These are phyloP conservation scores for Chimonanthus praecox DNA, from an alignment of 164 flowering plant species.

Conservation along the genomic window DNA sequence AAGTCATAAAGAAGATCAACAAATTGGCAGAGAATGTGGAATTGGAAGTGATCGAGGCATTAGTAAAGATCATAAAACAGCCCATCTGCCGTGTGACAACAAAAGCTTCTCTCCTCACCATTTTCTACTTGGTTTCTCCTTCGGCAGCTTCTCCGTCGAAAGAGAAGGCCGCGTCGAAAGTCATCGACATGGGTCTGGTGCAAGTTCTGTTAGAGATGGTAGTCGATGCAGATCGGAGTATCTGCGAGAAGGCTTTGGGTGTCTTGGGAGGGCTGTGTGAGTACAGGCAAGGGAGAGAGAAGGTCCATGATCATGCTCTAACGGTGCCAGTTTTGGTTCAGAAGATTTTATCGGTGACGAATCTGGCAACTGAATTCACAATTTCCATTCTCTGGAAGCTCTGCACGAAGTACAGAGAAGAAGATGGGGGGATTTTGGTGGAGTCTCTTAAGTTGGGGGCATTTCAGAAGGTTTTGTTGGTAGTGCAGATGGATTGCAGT, in stretches of 20 bases:
- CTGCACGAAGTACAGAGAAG: slow-evolving; percentile 32
- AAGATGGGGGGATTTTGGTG: slow-evolving; percentile 23
- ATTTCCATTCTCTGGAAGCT: slow-evolving; percentile 73
- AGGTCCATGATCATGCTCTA: slow-evolving; percentile 39
- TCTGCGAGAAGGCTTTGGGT: slow-evolving; percentile 61
- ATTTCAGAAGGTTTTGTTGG: slow-evolving; percentile 72
- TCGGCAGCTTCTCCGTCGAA: slow-evolving; percentile 2
- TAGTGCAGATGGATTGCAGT: slow-evolving; percentile 69
- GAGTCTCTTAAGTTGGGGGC: slow-evolving; percentile 73
- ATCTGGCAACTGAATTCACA: slow-evolving; percentile 56
- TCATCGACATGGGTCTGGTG: slow-evolving; percentile 49
- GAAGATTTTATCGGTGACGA: slow-evolving; percentile 69
- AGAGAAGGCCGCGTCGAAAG: slow-evolving; percentile 9
- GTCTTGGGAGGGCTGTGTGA: slow-evolving; percentile 46
- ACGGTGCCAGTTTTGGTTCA: slow-evolving; percentile 63
- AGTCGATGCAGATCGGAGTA: slow-evolving; percentile 48
- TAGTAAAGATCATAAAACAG: slow-evolving; percentile 42
- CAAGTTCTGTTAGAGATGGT: slow-evolving; percentile 46
- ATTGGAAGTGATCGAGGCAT: slow-evolving; percentile 40
- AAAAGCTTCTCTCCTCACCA: slow-evolving; percentile 45
- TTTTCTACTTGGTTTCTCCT: slow-evolving; percentile 39
- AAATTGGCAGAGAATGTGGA: slow-evolving; percentile 30
- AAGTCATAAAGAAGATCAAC: slow-evolving; percentile 43
- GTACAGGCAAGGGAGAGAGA: slow-evolving; percentile 28
- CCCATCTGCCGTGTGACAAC: slow-evolving; percentile 57